These are phyloP conservation scores for Verticillium isaacii DNA, from an alignment of 2,329 filamentous ascomycete species.

Conservation along the genomic window DNA sequence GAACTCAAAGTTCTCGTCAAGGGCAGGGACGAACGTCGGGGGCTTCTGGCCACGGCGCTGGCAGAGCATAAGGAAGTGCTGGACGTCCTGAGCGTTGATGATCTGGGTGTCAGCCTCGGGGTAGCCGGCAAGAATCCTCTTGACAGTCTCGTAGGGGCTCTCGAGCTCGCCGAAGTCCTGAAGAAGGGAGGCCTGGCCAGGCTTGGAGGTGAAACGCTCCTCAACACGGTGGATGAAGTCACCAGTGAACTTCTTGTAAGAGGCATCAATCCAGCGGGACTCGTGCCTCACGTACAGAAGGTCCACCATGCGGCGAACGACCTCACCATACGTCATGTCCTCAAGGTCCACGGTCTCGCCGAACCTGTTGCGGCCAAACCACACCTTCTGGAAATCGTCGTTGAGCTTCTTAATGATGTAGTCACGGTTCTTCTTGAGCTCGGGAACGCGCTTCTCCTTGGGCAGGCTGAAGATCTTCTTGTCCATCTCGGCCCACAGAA, in stretches of 20 bases:
- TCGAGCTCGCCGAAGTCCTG: conserved; percentile 88
- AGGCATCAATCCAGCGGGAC: conserved; percentile 84
- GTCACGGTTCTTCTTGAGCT: conserved; percentile 81
- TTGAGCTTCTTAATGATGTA: conserved; percentile 96
- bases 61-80: conserved; percentile 92
- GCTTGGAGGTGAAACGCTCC: conserved; percentile 79
- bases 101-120: conserved; percentile 85
- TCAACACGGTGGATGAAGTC: conserved; percentile 97
- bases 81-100: conserved; percentile 97
- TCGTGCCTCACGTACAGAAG: conserved; percentile 91
- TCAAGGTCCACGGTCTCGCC: conserved; percentile 83
- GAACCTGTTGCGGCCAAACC: conserved; percentile 83
- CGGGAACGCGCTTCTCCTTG: conserved; percentile 85
- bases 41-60: conserved; percentile 92
- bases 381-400: conserved; percentile 94
- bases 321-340: conserved; percentile 92
- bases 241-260: conserved; percentile 76
- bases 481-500: conserved; percentile 99
- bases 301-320: conserved; percentile 81
- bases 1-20: conserved; percentile 97
- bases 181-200: conserved; percentile 73
- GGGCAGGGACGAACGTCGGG: conserved; percentile 88
- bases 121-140: conserved; percentile 76
- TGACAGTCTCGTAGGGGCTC: conserved; percentile 71
- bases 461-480: conserved; percentile 95